phyloP scores from a whole-genome alignment of 495 filamentous ascomycete species.

The Glutinoglossum americanum region DNA sequence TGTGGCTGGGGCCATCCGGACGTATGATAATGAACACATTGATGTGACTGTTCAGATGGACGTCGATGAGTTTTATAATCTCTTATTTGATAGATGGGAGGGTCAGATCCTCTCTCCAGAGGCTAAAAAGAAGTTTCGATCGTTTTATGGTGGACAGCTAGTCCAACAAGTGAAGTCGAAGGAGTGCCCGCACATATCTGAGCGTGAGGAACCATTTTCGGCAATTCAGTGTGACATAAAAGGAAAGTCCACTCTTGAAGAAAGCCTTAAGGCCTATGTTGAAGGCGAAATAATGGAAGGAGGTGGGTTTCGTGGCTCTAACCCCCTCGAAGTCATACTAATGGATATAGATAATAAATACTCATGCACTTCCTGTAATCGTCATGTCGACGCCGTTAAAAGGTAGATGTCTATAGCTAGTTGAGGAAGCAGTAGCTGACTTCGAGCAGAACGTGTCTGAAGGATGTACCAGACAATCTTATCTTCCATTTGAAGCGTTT shows the following conservation, averaged over 20 bases:
- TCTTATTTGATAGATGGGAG: constrained; percentile 82
- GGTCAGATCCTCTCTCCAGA: constrained; percentile 46
- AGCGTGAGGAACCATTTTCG: constrained; percentile 73
- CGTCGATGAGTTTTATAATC: constrained; percentile 92
- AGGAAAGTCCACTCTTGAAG: constrained; percentile 62
- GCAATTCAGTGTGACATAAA: constrained; percentile 96
- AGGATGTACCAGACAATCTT: constrained; percentile 81
- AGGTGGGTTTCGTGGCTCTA: constrained; percentile 21
- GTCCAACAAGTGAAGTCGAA: constrained; percentile 91
- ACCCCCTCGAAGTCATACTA: constrained; percentile 3
- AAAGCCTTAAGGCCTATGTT: constrained; percentile 84
- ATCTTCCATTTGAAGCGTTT: constrained; percentile 96
- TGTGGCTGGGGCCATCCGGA: constrained; percentile 54
- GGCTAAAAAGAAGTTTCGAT: constrained; percentile 54
- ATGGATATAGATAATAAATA: constrained; percentile 66
- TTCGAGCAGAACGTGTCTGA: constrained; percentile 49
- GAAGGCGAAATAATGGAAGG: constrained; percentile 95
- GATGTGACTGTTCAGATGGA: constrained; percentile 89
- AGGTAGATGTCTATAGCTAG: constrained; percentile 21
- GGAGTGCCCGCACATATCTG: constrained; percentile 85
- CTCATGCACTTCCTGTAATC: constrained; percentile 77
- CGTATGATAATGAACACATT: constrained; percentile 66
- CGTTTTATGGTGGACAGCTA: constrained; percentile 76
- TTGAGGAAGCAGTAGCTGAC: not conserved
- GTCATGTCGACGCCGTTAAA: constrained; percentile 87